phyloP scores from a whole-genome alignment of 2,329 filamentous ascomycete species.

The Aspergillus glaucus region DNA sequence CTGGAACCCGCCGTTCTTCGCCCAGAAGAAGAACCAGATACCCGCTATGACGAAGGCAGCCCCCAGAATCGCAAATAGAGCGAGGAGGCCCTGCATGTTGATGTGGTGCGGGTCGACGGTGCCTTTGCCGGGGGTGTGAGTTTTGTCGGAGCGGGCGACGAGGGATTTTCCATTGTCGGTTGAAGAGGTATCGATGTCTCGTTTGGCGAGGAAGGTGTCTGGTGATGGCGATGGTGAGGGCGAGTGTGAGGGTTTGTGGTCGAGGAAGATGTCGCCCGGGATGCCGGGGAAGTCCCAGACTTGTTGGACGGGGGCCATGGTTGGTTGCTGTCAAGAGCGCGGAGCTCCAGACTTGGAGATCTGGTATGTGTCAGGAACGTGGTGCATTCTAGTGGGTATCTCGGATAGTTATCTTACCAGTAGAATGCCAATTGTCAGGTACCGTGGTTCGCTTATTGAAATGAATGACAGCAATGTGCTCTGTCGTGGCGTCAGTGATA shows the following conservation, averaged over 20 bases:
- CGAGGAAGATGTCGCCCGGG: conserved; percentile 11
- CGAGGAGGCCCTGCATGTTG: conserved; percentile 62
- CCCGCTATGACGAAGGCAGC: conserved; percentile 64
- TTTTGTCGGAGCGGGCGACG: conserved; percentile 20
- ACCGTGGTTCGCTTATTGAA: not conserved
- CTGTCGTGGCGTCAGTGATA: not conserved
- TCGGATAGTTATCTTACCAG: conserved; percentile 1
- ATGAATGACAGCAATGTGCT: not conserved
- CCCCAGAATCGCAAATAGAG: conserved; percentile 78
- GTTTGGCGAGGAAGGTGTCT: not conserved
- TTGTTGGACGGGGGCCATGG: conserved; percentile 27
- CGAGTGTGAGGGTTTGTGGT: conserved; percentile 8
- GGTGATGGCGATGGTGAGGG: not conserved
- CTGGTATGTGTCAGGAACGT: conserved; percentile 4
- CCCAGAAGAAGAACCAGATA: conserved; percentile 99
- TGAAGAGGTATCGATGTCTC: conserved; percentile 5
- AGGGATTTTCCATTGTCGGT: conserved; percentile 24
- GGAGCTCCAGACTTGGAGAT: conserved; percentile 24
- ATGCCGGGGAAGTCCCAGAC: conserved; percentile 18
- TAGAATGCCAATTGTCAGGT: not conserved
- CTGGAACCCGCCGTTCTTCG: conserved; percentile 88
- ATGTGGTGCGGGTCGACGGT: conserved; percentile 36
- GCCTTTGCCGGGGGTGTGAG: conserved; percentile 28
- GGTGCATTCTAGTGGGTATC: conserved; percentile 4
- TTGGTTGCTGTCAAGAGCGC: conserved; percentile 26